phyloP scores from a whole-genome alignment of 1,284 basidiomycete species.

The Ceratobasidium sp. region DNA sequence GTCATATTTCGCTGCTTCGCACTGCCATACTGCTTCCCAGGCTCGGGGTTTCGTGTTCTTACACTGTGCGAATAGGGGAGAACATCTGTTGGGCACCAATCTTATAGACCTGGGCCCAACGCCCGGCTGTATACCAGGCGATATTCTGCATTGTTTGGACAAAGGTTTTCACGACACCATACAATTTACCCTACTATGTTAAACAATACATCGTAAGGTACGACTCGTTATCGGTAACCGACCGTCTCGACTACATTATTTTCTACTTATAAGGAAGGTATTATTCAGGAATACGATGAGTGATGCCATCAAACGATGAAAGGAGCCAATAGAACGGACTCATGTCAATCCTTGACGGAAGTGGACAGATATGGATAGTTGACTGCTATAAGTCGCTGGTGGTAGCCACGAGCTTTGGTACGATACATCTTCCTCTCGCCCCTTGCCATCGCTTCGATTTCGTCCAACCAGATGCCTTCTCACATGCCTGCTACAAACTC shows the following conservation, averaged over 20 bases:
- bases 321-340: slow-evolving; percentile 7
- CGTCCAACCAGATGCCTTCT: no score
- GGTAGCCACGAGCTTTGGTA: background rate
- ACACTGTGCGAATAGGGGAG: background rate
- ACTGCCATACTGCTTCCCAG: background rate
- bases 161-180: background rate
- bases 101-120: background rate
- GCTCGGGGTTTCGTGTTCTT: background rate
- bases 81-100: background rate
- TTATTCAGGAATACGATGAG: background rate
- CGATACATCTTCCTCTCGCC: background rate
- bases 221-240: no score
- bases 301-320: no score
- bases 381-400: background rate
- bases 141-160: background rate
- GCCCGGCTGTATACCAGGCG: background rate
- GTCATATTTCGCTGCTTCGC: no score
- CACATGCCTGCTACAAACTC: background rate
- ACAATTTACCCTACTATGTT: no score
- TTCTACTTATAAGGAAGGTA: background rate
- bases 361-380: background rate
- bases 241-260: background rate
- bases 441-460: no score
- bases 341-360: slow-evolving; percentile 4
- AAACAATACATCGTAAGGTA: no score